phyloP scores from a whole-genome alignment of 2,329 filamentous ascomycete genomes.

The Whalleya microplaca region DNA sequence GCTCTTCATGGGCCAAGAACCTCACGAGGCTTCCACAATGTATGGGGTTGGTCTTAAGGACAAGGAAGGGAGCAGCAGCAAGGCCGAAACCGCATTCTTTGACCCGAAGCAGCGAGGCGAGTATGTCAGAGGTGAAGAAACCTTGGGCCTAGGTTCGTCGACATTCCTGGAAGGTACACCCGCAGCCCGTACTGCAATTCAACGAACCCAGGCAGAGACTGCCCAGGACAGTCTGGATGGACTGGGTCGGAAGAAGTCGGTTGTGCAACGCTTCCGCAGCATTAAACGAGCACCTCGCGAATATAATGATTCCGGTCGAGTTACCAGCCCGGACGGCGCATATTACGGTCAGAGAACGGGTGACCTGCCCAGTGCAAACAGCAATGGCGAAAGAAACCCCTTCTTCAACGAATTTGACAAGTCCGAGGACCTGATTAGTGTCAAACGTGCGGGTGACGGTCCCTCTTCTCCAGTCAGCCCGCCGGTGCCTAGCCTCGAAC shows the following conservation, averaged over 20 bases:
- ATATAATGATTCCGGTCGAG: constrained; percentile 60
- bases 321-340: constrained; percentile 57
- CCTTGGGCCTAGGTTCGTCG: constrained; percentile 84
- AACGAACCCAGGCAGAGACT: constrained; percentile 73
- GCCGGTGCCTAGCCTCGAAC: constrained; percentile 59
- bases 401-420: constrained; percentile 81
- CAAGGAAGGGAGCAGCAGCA: constrained; percentile 41
- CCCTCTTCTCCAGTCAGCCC: constrained; percentile 54
- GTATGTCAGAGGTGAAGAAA: constrained; percentile 82
- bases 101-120: constrained; percentile 71
- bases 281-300: constrained; percentile 74
- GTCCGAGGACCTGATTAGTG: constrained; percentile 55
- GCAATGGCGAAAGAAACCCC: constrained; percentile 65
- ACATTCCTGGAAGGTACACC: constrained; percentile 96
- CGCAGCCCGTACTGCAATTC: constrained; percentile 78
- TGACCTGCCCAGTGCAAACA: constrained; percentile 40
- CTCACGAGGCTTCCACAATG: constrained; percentile 85
- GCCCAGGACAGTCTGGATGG: constrained; percentile 61
- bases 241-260: constrained; percentile 87
- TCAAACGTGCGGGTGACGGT: constrained; percentile 43
- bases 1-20: constrained; percentile 79
- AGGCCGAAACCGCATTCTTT: constrained; percentile 57
- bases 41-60: constrained; percentile 53
- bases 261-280: constrained; percentile 88
- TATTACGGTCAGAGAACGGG: constrained; percentile 47